Evolutionary conservation across 179 eudicot species (phyloP), one percentile per base, ranked within the genome.

Genomic region (Beta lomatogona): DNA sequence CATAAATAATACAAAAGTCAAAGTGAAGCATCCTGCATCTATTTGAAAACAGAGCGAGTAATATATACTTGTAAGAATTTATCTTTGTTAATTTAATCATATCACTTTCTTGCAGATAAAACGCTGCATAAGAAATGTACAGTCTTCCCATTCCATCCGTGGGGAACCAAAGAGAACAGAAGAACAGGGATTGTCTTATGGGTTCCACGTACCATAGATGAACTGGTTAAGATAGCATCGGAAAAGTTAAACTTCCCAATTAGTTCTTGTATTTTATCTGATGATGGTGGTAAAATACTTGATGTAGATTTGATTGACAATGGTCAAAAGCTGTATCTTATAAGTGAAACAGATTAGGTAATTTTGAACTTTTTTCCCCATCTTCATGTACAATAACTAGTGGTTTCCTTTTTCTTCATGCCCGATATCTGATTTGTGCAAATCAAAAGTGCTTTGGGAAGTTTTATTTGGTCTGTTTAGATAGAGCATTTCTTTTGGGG

Each of bases 111-210:
- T 64, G 73, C 91, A 90, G 93, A 87, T 67, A 90, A 81, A 81
- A 73, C 31, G 50, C 87, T 83, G 53, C 80, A 81, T 6, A 89
- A 84, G 77, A 95, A 92, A 83, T 95, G 99, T 82, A 90, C 95
- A 4, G 90, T 95, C 15, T 94, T 89, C 61, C 94, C 99, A n/a
- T 92, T 87, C 83, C 88, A 89, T 73, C 97, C 98, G 45, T 88
- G 89, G 90, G 89, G 86, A 13, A 53, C 85, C 18, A 73, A 86
- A 54, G 91, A 90, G 52, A 66, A 80, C 44, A 88, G 82, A 72
- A 85, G 22, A 77, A 84, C 78, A 28, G 99, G 99, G 44, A 78
- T 94, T 31, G 89, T 95, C 45, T 50, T 95, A 82, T 95, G 99
- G 99, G 85, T 95, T 44, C 95, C 97, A 50, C 82, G 83, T 22